Evolutionary conservation across 306 rosid species (phyloP).

Genomic region (Abrus precatorius): DNA sequence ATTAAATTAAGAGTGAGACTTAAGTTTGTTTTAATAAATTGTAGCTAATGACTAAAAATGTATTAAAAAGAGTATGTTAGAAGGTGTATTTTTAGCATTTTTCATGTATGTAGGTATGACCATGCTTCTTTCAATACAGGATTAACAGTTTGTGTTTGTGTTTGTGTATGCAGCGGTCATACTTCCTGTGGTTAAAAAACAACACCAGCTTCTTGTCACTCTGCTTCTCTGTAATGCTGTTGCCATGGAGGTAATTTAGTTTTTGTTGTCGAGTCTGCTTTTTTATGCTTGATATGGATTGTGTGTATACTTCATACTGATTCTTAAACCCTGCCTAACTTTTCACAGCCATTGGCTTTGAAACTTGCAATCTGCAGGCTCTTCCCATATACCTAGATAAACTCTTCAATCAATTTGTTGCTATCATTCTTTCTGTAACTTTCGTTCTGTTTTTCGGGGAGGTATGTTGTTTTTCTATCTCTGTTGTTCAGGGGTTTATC

Average conservation of each 20-base stretch:
- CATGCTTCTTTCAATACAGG: no score
- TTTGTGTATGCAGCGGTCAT: constrained; percentile 64
- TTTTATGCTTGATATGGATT: constrained; percentile 45
- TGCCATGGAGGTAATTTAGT: constrained; percentile 85
- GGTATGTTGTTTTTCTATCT: constrained; percentile 56
- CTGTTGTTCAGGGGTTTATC: not conserved
- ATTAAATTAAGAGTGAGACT: no score
- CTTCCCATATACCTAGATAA: constrained; percentile 95
- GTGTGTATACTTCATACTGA: constrained; percentile 17
- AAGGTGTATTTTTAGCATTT: no score
- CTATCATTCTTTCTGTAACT: constrained; percentile 95
- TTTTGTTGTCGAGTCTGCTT: constrained; percentile 6
- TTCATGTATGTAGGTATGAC: no score
- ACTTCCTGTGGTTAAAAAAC: constrained; percentile 94
- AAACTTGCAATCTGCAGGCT: constrained; percentile 77
- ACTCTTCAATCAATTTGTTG: constrained; percentile 88
- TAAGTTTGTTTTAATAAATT: no score
- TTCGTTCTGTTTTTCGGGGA: constrained; percentile 93
- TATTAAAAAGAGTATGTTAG: no score
- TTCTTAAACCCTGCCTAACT: constrained; percentile 44
- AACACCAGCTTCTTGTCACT: constrained; percentile 97
- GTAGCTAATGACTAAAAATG: no score
- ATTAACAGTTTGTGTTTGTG: no score
- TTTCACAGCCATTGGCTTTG: constrained; percentile 52
- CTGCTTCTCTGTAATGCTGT: constrained; percentile 91